These are phyloP conservation scores for Solanum habrochaites DNA, from an alignment of 257 asterid species.

Conservation along the genomic window DNA sequence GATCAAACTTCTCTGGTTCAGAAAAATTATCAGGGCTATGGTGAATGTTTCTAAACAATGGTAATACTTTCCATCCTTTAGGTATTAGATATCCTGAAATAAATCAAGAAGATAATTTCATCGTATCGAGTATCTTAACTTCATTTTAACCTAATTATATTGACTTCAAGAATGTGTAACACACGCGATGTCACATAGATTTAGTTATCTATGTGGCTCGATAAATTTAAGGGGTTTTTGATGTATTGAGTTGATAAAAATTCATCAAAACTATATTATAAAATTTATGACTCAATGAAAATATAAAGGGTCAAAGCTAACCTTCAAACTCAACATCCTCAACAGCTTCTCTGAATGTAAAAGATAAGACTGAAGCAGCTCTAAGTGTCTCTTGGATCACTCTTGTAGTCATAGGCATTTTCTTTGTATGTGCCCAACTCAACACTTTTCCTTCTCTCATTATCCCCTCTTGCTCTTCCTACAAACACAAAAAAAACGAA, in stretches of 20 bases:
- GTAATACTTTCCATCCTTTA: constrained; percentile 96
- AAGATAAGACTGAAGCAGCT: constrained; percentile 60
- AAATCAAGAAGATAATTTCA: background rate
- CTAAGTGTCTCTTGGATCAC: constrained; percentile 75
- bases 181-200: no score
- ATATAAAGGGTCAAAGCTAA: constrained; percentile 8
- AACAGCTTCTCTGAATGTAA: constrained; percentile 78
- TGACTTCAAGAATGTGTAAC: background rate
- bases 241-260: no score
- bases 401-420: constrained; percentile 56
- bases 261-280: background rate
- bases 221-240: background rate
- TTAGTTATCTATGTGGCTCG: background rate
- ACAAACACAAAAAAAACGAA: background rate
- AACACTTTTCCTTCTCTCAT: constrained; percentile 23
- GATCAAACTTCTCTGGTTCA: constrained; percentile 95
- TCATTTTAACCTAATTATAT: background rate
- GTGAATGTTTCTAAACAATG: constrained; percentile 86
- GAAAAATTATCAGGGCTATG: constrained; percentile 84
- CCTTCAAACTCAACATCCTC: constrained; percentile 72
- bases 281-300: background rate
- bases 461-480: constrained; percentile 73
- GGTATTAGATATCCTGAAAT: constrained; percentile 68
- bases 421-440: constrained; percentile 51
- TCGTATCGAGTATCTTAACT: no score